These are phyloP conservation scores for Stereum hirsutum DNA, from an alignment of 1,284 basidiomycete genomes.

Conservation along the genomic window DNA sequence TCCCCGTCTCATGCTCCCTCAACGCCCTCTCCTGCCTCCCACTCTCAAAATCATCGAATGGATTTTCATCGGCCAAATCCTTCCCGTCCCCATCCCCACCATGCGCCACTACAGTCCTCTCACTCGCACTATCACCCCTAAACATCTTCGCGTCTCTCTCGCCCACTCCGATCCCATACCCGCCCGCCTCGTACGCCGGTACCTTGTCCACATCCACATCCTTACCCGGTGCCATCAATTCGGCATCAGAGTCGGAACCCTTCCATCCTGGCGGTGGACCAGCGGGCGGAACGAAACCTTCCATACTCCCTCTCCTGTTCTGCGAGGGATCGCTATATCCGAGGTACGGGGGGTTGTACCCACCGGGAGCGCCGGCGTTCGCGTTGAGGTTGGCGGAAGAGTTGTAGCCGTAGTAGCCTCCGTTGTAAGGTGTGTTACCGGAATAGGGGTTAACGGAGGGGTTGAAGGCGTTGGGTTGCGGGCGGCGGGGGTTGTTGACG, in stretches of 20 bases:
- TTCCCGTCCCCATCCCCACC: too few relatives aligned
- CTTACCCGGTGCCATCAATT: too few relatives aligned
- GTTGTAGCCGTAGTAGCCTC: background rate
- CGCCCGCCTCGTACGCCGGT: slow-evolving; percentile 20
- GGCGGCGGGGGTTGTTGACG: slow-evolving; percentile 26
- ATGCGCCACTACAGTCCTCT: too few relatives aligned
- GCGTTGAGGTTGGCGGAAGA: slow-evolving; percentile 17
- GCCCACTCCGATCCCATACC: slow-evolving; percentile 1
- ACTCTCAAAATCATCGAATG: slow-evolving; percentile 35
- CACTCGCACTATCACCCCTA: too few relatives aligned
- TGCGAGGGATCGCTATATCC: slow-evolving; percentile 19
- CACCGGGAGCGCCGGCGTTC: background rate
- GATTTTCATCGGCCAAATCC: slow-evolving; percentile 30
- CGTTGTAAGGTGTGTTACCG: slow-evolving; percentile 1
- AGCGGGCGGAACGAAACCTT: too few relatives aligned
- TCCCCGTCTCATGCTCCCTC: too few relatives aligned
- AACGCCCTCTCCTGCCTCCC: too few relatives aligned
- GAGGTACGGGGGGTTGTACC: slow-evolving; percentile 20
- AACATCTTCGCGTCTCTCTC: slow-evolving; percentile 9
- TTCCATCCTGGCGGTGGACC: slow-evolving; percentile 33
- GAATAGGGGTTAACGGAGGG: slow-evolving; percentile 21
- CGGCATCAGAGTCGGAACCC: slow-evolving; percentile 19
- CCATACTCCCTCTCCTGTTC: too few relatives aligned
- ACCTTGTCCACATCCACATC: slow-evolving; percentile 27
- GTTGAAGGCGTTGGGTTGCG: slow-evolving; percentile 24